phyloP scores from a whole-genome alignment of 1,284 basidiomycete species.

The Heliocybe sulcata region DNA sequence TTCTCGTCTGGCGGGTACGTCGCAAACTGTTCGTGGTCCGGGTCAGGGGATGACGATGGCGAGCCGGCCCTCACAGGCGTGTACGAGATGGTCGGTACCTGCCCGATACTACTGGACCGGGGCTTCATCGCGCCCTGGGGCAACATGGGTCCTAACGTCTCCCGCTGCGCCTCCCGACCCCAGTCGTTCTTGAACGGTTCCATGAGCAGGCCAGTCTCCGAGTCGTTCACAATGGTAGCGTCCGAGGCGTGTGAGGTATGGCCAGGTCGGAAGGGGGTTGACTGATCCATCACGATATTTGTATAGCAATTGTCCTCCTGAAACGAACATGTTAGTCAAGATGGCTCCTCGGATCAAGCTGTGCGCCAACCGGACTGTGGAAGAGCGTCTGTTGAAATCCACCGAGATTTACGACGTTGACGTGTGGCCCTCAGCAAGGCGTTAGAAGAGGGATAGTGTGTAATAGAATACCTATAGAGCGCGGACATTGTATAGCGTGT shows the following conservation, averaged over 20 bases:
- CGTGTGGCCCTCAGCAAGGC: not conserved
- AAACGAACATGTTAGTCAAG: not conserved
- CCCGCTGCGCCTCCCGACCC: not conserved
- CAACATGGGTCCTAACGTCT: not conserved
- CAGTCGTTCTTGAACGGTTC: not conserved
- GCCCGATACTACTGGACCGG: not conserved
- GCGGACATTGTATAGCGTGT: not conserved
- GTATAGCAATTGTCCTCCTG: not conserved
- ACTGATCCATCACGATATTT: not conserved
- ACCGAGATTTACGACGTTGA: too few species aligned
- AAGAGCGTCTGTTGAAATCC: not conserved
- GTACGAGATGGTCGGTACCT: not conserved
- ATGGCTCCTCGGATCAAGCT: not conserved
- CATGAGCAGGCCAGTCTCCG: not conserved
- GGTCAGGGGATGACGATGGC: not conserved
- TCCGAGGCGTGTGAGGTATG: not conserved
- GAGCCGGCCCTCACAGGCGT: not conserved
- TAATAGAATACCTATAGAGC: not conserved
- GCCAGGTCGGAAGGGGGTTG: not conserved
- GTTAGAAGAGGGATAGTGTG: not conserved
- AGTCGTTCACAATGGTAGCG: not conserved
- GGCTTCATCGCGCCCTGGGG: not conserved
- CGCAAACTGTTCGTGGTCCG: not conserved
- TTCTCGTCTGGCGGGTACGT: constrained; percentile 2
- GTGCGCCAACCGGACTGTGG: not conserved